Evolutionary conservation across 768 basidiomycete species (phyloP).

Genomic region (Lactarius psammicola): DNA sequence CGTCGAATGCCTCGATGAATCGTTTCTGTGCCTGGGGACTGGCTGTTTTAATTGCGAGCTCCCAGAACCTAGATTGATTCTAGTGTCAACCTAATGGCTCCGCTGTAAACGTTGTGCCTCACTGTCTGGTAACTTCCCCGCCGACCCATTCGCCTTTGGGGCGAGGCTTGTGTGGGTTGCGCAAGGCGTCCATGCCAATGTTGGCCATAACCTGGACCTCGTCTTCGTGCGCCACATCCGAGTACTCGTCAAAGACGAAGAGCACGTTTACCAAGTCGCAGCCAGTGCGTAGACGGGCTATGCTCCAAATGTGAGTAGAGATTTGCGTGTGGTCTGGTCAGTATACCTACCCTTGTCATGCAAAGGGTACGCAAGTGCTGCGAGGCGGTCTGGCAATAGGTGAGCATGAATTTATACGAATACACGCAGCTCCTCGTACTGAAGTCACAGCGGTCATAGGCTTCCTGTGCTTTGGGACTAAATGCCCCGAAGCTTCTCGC

Average conservation of each 20-base stretch:
- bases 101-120: slow-evolving; percentile 2
- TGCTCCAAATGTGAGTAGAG: no score
- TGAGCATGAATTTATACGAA: no score
- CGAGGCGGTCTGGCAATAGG: no score
- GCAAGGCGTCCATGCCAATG: no score
- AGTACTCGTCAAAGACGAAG: no score
- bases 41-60: slow-evolving; percentile 27
- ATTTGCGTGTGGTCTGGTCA: no score
- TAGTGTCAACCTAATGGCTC: neutral
- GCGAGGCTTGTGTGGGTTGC: slow-evolving; percentile 17
- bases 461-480: slow-evolving; percentile 11
- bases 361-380: no score
- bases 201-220: no score
- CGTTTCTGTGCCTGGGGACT: slow-evolving; percentile 24
- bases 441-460: slow-evolving; percentile 26
- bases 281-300: no score
- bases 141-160: slow-evolving; percentile 29
- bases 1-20: slow-evolving; percentile 27
- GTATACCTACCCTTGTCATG: no score
- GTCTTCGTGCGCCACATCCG: no score
- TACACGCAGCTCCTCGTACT: slow-evolving; percentile 11
- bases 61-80: slow-evolving; percentile 28
- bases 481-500: slow-evolving; percentile 24
- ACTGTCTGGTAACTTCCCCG: slow-evolving; percentile 31
- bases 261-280: no score